A percentile compares a stretch with the other conserved stretches of the same genome.
Evolutionary conservation across 352 stramenopile genomes (phyloP).

Genomic region (Achlya hypogyna): DNA sequence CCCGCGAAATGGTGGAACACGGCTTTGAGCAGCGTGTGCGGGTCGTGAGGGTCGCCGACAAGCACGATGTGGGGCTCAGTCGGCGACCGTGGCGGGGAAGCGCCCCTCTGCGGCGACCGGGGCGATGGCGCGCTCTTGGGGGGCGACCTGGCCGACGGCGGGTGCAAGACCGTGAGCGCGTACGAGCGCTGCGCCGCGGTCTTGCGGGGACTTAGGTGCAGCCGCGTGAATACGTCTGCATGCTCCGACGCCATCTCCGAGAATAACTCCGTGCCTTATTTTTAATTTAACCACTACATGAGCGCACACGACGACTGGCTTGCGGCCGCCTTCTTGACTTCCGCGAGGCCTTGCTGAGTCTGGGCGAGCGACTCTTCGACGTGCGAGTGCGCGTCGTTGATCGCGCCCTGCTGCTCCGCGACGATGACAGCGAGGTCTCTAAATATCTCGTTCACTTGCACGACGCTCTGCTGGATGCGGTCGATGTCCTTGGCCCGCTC

Average conservation of each 20-base stretch:
- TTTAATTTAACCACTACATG: conserved; percentile 35
- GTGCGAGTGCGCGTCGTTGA: conserved; percentile 81
- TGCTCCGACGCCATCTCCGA: background rate
- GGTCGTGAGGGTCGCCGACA: conserved; percentile 61
- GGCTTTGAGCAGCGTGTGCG: conserved; percentile 63
- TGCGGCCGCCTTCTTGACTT: conserved; percentile 81
- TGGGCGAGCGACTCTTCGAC: conserved; percentile 76
- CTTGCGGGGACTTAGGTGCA: background rate
- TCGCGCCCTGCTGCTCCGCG: conserved; percentile 69
- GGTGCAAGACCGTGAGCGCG: background rate
- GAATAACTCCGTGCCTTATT: background rate
- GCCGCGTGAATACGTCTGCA: background rate
- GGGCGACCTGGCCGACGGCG: background rate
- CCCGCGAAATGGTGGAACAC: conserved; percentile 82
- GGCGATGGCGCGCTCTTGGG: background rate
- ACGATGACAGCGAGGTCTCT: conserved; percentile 79
- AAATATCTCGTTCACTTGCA: conserved; percentile 88
- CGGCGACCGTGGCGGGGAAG: background rate
- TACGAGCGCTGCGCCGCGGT: background rate
- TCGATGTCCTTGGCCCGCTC: conserved; percentile 81
- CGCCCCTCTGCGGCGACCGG: background rate
- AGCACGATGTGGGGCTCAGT: conserved; percentile 23
- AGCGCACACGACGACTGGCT: conserved; percentile 59
- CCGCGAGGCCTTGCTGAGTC: conserved; percentile 69
- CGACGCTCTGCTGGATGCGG: conserved; percentile 84